Conservation (phyloP, 2,329 filamentous ascomycete species). For the Emergomyces pasteurianus region DNA sequence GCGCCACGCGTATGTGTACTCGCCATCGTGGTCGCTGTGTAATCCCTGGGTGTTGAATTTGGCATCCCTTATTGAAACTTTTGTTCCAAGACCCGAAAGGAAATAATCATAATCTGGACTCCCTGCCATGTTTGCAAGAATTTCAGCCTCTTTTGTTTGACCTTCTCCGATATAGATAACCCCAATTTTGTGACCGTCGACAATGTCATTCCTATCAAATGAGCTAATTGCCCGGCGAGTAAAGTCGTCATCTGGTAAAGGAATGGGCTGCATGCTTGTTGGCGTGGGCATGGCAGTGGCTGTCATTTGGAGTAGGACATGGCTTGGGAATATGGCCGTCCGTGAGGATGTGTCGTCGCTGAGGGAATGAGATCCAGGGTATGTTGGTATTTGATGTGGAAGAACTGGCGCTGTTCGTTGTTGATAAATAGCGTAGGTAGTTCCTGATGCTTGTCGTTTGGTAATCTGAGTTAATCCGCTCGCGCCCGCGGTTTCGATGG, state of each 20-base stretch:
- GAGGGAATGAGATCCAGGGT: slow-evolving; percentile 28
- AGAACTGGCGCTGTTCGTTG: slow-evolving; percentile 35
- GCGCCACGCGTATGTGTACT: slow-evolving; percentile 86
- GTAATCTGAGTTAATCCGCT: slow-evolving; percentile 39
- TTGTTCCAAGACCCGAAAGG: slow-evolving; percentile 65
- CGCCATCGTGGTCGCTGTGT: slow-evolving; percentile 71
- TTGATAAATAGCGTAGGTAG: slow-evolving; percentile 37
- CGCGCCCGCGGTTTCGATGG: slow-evolving; percentile 36
- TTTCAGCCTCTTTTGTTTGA: slow-evolving; percentile 70
- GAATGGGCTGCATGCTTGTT: slow-evolving; percentile 54
- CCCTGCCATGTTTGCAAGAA: slow-evolving; percentile 74
- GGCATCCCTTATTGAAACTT: slow-evolving; percentile 68
- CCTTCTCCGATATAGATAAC: slow-evolving; percentile 86
- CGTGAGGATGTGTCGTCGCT: slow-evolving; percentile 24
- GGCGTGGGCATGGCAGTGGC: slow-evolving; percentile 33
- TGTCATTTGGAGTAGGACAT: slow-evolving; percentile 35
- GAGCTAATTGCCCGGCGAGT: slow-evolving; percentile 61
- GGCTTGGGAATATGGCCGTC: slow-evolving; percentile 34
- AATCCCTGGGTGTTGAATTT: slow-evolving; percentile 89
- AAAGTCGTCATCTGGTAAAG: slow-evolving; percentile 60
- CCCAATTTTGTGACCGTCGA: slow-evolving; percentile 92
- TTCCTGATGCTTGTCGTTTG: slow-evolving; percentile 40
- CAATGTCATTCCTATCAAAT: slow-evolving; percentile 78
- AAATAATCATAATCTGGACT: slow-evolving; percentile 83
- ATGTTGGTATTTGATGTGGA: slow-evolving; percentile 33